phyloP scores from a whole-genome alignment of 192 early-diverging fungal genomes.

The Coemansia sp. region DNA sequence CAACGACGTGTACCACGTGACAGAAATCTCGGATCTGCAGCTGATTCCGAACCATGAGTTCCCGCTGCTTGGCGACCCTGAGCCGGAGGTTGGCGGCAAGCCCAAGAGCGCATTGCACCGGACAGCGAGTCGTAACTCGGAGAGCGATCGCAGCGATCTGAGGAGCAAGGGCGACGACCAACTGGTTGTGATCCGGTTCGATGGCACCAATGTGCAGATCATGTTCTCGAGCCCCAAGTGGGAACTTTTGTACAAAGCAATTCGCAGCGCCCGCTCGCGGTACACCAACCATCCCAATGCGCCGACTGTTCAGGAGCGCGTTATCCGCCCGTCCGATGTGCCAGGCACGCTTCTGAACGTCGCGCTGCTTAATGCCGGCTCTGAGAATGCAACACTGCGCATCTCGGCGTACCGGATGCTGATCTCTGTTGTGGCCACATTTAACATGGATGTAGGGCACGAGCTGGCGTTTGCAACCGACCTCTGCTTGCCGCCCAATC shows the following conservation, averaged over 20 bases:
- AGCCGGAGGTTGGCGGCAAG: slow-evolving; percentile 15
- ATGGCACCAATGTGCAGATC: slow-evolving; percentile 62
- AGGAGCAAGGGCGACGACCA: slow-evolving; percentile 25
- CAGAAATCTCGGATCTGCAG: slow-evolving; percentile 72
- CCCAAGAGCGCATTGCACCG: slow-evolving; percentile 40
- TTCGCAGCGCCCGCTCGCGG: slow-evolving; percentile 69
- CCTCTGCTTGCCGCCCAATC: slow-evolving; percentile 88
- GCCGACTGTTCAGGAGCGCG: slow-evolving; percentile 67
- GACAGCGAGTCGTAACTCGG: slow-evolving; percentile 54
- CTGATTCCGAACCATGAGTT: slow-evolving; percentile 41
- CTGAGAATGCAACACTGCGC: slow-evolving; percentile 75
- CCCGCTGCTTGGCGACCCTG: slow-evolving; percentile 15
- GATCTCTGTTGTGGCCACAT: slow-evolving; percentile 75
- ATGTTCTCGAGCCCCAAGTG: slow-evolving; percentile 72
- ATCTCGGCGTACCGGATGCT: slow-evolving; percentile 88
- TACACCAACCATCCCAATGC: slow-evolving; percentile 57
- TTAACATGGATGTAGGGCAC: slow-evolving; percentile 81
- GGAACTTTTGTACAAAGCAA: slow-evolving; percentile 65
- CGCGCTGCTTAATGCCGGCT: slow-evolving; percentile 85
- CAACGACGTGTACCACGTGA: slow-evolving; percentile 87
- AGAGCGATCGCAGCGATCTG: slow-evolving; percentile 29
- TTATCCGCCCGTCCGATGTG: slow-evolving; percentile 82
- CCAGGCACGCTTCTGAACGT: slow-evolving; percentile 91
- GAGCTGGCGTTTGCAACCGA: slow-evolving; percentile 77
- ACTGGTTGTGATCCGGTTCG: slow-evolving; percentile 79